A percentile compares a stretch with the other conserved stretches of the same genome.
phyloP scores from a whole-genome alignment of 1,284 basidiomycete species.

The Cryptococcus sp. region DNA sequence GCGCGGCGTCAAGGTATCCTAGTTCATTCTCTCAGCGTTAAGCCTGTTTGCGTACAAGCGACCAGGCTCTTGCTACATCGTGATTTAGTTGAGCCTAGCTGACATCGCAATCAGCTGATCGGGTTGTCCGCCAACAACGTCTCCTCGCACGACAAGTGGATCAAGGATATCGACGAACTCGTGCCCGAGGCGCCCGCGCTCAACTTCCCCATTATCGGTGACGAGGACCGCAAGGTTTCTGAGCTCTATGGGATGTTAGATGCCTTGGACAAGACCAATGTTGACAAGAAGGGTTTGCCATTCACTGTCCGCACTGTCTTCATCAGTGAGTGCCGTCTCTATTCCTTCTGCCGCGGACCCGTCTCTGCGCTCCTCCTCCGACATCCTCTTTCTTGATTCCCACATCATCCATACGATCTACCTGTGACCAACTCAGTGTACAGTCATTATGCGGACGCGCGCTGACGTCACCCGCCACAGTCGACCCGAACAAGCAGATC shows the following conservation, averaged over 20 bases:
- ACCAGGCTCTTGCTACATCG: not conserved
- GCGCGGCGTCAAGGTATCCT: constrained; percentile 75
- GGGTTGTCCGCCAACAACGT: constrained; percentile 90
- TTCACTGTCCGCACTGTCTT: constrained; percentile 91
- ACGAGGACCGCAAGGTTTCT: constrained; percentile 82
- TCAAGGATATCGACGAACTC: constrained; percentile 85
- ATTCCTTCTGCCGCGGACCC: not conserved
- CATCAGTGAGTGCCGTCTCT: constrained; percentile 57
- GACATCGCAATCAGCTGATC: constrained; percentile 60
- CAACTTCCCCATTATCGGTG: constrained; percentile 94
- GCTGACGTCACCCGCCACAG: constrained; percentile 14
- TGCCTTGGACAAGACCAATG: constrained; percentile 81
- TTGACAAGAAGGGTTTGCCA: constrained; percentile 71
- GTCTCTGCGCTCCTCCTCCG: not conserved
- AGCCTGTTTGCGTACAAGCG: not conserved
- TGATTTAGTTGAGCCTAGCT: not conserved
- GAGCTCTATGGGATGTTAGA: constrained; percentile 80
- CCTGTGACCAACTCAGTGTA: not conserved
- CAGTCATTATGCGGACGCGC: too few relatives aligned
- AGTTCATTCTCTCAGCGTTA: constrained; percentile 14
- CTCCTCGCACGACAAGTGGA: constrained; percentile 82
- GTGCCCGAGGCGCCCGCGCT: constrained; percentile 62
- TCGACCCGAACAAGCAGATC: constrained; percentile 89
- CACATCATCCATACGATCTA: not conserved
- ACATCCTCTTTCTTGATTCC: not conserved